Evolutionary conservation across 441 rosid species (phyloP).

Genomic region (Pelargonium citronellum): DNA sequence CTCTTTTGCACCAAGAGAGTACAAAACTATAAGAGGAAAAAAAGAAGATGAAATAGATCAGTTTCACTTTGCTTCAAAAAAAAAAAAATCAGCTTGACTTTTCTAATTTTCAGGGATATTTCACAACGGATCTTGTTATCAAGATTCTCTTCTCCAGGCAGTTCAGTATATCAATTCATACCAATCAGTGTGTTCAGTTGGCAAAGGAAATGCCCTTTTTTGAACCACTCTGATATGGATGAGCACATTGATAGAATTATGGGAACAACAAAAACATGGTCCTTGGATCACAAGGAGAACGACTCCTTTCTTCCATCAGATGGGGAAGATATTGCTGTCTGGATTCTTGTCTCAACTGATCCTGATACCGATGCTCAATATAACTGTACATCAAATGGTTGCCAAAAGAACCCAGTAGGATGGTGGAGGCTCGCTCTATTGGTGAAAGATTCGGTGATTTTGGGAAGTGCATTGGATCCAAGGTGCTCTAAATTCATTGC

Average conservation of each 20-base stretch:
- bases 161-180: conserved; percentile 43
- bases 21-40: not conserved
- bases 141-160: conserved; percentile 51
- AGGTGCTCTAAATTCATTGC: conserved; percentile 38
- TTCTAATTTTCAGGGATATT: conserved; percentile 54
- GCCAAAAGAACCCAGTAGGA: conserved; percentile 32
- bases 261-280: conserved; percentile 43
- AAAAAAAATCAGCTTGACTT: not conserved
- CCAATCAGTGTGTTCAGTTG: conserved; percentile 58
- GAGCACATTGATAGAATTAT: conserved; percentile 40
- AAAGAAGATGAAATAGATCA: not conserved
- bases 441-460: conserved; percentile 46
- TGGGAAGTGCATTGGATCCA: conserved; percentile 57
- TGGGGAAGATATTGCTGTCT: conserved; percentile 56
- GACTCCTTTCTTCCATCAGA: conserved; percentile 35
- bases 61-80: not conserved
- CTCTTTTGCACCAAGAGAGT: not conserved
- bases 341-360: conserved; percentile 59
- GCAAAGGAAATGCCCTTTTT: conserved; percentile 36
- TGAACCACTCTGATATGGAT: conserved; percentile 29
- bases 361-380: conserved; percentile 32
- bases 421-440: conserved; percentile 74
- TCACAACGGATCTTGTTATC: conserved; percentile 45
- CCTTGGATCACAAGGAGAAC: conserved; percentile 34
- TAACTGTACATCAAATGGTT: conserved; percentile 26